Evolutionary conservation across 2,329 filamentous ascomycete species (phyloP).

Genomic region (Trichoderma brevicompactum): DNA sequence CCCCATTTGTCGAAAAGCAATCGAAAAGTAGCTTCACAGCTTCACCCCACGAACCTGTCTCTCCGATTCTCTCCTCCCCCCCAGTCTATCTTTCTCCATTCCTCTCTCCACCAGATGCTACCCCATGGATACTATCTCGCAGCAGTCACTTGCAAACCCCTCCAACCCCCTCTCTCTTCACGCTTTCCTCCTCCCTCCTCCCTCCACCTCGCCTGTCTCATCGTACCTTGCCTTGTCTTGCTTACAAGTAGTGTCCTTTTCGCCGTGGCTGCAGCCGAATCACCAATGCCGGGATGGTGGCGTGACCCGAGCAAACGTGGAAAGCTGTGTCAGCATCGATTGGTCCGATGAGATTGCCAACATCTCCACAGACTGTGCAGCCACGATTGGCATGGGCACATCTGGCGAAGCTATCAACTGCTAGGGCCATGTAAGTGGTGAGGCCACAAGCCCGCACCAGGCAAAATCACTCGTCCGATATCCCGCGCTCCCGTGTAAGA

Average conservation of each 20-base stretch:
- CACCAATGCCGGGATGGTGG: conserved; percentile 24
- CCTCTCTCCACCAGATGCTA: too few species aligned
- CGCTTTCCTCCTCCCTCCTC: not conserved
- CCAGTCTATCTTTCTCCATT: too few species aligned
- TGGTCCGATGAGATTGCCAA: conserved; percentile 5
- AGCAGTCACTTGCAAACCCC: too few species aligned
- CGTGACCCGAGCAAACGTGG: conserved; percentile 19
- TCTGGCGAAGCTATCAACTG: not conserved
- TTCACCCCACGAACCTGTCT: too few species aligned
- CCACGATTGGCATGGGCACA: conserved; percentile 15
- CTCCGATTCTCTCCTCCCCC: too few species aligned
- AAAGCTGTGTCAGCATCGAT: conserved; percentile 10
- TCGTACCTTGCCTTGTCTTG: not conserved
- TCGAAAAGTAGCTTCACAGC: too few species aligned
- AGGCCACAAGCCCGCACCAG: not conserved
- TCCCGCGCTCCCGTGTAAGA: not conserved
- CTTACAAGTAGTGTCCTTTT: not conserved
- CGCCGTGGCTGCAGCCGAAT: conserved; percentile 15
- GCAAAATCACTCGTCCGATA: conserved; percentile 14
- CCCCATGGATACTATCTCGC: too few species aligned
- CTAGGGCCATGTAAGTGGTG: not conserved
- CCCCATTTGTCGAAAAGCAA: not conserved
- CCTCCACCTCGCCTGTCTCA: not conserved
- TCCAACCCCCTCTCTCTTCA: too few species aligned
- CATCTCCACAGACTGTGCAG: conserved; percentile 6